Conservation (phyloP, 306 rosid genomes). For the Coriaria nepalensis region DNA sequence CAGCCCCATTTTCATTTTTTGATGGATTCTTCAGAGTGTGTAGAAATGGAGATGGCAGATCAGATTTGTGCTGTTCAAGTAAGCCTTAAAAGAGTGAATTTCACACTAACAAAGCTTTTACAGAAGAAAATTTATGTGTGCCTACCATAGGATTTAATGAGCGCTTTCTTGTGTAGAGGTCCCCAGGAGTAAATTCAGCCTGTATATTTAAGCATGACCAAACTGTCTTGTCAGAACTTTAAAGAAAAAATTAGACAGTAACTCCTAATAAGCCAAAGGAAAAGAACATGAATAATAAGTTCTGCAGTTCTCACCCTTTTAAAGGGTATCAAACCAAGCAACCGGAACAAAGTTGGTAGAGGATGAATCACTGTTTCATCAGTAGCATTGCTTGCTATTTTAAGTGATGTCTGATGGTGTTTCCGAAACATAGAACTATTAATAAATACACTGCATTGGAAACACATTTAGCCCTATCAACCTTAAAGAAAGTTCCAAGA, state of each 20-base stretch:
- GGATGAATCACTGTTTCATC: slow-evolving; percentile 81
- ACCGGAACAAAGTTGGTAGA: slow-evolving; percentile 63
- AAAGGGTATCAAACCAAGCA: slow-evolving; percentile 63
- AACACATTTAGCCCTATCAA: slow-evolving; percentile 4
- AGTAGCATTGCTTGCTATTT: slow-evolving; percentile 44
- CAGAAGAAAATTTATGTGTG: slow-evolving; percentile 5
- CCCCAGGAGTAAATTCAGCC: slow-evolving; percentile 80
- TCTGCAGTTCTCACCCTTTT: slow-evolving; percentile 44
- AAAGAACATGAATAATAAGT: neutral
- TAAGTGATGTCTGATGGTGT: slow-evolving; percentile 55
- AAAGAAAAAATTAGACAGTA: too few relatives aligned
- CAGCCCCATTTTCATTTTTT: slow-evolving; percentile 37
- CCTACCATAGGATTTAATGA: slow-evolving; percentile 49
- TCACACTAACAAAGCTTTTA: slow-evolving; percentile 7
- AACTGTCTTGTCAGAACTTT: slow-evolving; percentile 3
- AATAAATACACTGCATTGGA: slow-evolving; percentile 49
- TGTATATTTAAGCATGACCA: slow-evolving; percentile 14
- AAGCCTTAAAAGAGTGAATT: too few relatives aligned
- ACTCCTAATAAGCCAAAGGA: slow-evolving; percentile 1
- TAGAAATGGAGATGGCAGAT: slow-evolving; percentile 33
- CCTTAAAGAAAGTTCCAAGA: slow-evolving; percentile 2
- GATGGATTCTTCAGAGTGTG: slow-evolving; percentile 31
- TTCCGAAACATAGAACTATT: slow-evolving; percentile 57
- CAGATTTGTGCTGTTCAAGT: slow-evolving; percentile 30
- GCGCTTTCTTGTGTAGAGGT: slow-evolving; percentile 68